Evolutionary conservation across 78 protist genomes (phyloP), one percentile per base, ranked within the genome.

Genomic region (Dictyostelium firmibasis): DNA sequence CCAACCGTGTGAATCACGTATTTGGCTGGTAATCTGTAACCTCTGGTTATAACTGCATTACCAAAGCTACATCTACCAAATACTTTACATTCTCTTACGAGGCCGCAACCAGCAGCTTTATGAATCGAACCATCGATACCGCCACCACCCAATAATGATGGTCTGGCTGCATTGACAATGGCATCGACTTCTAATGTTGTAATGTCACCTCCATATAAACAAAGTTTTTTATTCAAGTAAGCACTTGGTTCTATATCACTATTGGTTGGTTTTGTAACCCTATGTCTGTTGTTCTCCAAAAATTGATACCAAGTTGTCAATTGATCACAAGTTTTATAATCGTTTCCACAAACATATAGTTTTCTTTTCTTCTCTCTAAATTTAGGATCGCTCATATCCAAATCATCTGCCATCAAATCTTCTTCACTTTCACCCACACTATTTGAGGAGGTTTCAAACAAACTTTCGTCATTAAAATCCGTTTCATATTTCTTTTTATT

Each of bases 71-170:
- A 93, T 9, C 89, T 96, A 27, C 67, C 84, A 36, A 89, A 62
- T 7, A 57, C 62, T 33, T 33, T 23, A 74, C 98, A 97, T 25
- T 97, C 97, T 1, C 53, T 53, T 2, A 60, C 53, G 38, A 97
- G 83, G 11, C 81, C 87, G 7, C 13, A 20, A 13, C 98, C 98
- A 6, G 97, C 98, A 5, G 89, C 88, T 41, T 44, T 67, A 29
- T 97, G 98, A 31, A 97, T 97, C 9, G 96, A 95, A 2, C 98
- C 98, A 81, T 97, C 98, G 18, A 97, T 92, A 7, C 96, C 96
- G 44, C 96, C 96, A 31, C 96, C 96, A 53, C 97, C 97, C 47
- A 88, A 60, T 14, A 95, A 83, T 2, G 88, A 62, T 2, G 84
- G 13, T 75, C 85, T 89, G 13, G 97, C 97, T 4, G 97, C 97